Evolutionary conservation across 192 early-diverging fungal genomes (phyloP).

Genomic region (Diversispora epigaea): DNA sequence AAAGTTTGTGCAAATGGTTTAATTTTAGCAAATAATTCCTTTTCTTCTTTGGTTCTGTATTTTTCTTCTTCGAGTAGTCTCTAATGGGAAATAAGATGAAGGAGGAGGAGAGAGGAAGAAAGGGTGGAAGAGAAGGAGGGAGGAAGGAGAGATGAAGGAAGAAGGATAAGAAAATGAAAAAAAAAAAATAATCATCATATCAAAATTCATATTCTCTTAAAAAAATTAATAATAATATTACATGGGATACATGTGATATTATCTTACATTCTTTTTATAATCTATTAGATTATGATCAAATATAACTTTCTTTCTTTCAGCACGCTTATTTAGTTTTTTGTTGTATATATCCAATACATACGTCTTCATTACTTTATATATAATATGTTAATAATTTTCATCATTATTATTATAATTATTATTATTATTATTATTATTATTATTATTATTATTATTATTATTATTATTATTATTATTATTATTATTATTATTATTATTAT

Average conservation of each 20-base stretch:
- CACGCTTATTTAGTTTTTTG: slow-evolving; percentile 73
- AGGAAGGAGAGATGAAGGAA: too few relatives aligned
- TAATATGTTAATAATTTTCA: not conserved
- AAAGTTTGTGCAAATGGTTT: slow-evolving; percentile 88
- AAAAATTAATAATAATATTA: too few relatives aligned
- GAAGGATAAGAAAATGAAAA: too few relatives aligned
- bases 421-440: too few relatives aligned
- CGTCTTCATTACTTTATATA: slow-evolving; percentile 79
- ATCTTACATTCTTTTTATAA: slow-evolving; percentile 66
- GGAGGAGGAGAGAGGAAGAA: too few relatives aligned
- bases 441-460: too few relatives aligned
- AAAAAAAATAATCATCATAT: too few relatives aligned
- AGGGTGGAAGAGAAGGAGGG: too few relatives aligned
- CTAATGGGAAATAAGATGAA: not conserved
- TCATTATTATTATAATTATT: too few relatives aligned
- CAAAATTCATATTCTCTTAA: not conserved
- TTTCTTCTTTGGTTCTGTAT: slow-evolving; percentile 83
- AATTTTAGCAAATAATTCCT: slow-evolving; percentile 74
- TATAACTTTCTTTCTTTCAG: slow-evolving; percentile 83
- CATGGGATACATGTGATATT: not conserved
- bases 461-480: too few relatives aligned
- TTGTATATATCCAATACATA: slow-evolving; percentile 95
- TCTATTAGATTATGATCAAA: slow-evolving; percentile 88
- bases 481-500: too few relatives aligned
- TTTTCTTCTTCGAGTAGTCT: slow-evolving; percentile 72